Evolutionary conservation across 2,329 filamentous ascomycete species (phyloP).

Genomic region (Myriosclerotinia scirpicola): DNA sequence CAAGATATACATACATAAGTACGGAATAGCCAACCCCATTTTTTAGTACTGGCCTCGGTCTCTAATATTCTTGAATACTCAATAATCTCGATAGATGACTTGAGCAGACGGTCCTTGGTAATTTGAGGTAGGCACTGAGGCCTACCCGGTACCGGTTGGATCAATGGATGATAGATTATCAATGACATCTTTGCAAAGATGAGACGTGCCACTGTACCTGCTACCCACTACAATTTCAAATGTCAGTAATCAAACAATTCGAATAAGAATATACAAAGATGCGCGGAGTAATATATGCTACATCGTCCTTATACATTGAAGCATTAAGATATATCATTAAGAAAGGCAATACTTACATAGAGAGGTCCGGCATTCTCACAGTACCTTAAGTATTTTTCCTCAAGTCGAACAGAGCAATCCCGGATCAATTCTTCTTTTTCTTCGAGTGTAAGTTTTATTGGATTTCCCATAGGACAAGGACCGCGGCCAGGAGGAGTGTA

Average conservation of each 20-base stretch:
- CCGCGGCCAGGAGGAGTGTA: constrained; percentile 33
- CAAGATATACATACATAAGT: constrained; percentile 38
- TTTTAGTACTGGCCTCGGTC: constrained; percentile 41
- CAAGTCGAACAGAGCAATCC: constrained; percentile 37
- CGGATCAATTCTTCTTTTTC: constrained; percentile 40
- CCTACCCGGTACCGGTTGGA: constrained; percentile 35
- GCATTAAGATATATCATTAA: neutral
- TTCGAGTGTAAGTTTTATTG: constrained; percentile 31
- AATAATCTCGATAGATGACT: constrained; percentile 44
- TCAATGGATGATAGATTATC: constrained; percentile 42
- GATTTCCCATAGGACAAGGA: constrained; percentile 20
- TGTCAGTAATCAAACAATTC: neutral
- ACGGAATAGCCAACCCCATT: constrained; percentile 46
- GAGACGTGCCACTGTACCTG: constrained; percentile 45
- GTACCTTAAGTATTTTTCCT: constrained; percentile 40
- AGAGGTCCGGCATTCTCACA: constrained; percentile 46
- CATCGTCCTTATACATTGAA: neutral
- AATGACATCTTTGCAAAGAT: constrained; percentile 45
- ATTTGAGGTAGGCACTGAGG: constrained; percentile 40
- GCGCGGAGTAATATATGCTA: neutral
- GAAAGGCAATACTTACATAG: constrained; percentile 34
- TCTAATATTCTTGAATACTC: constrained; percentile 46
- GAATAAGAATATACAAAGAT: neutral
- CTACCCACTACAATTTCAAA: constrained; percentile 44
- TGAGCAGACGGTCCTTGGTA: constrained; percentile 42